Percentiles rank a stretch among this genome's conserved stretches.
phyloP scores from a whole-genome alignment of 495 filamentous ascomycete species.

The Penicillium bovifimosum region DNA sequence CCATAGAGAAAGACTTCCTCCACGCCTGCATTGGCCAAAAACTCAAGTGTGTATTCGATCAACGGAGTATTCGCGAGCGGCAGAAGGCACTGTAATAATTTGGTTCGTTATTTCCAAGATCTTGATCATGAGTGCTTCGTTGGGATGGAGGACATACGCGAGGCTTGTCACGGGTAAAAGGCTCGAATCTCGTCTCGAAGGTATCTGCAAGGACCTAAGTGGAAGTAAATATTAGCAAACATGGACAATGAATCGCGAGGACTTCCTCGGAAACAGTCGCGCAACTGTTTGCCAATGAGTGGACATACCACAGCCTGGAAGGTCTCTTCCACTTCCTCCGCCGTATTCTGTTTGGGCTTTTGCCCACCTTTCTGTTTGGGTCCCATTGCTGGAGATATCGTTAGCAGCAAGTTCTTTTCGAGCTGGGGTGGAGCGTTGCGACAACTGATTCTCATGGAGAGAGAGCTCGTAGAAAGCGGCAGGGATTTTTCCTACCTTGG shows the following conservation, averaged over 20 bases:
- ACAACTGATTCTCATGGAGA: neutral
- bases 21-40: slow-evolving; percentile 87
- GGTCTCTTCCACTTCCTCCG: slow-evolving; percentile 72
- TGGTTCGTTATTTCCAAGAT: neutral
- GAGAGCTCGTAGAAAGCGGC: neutral
- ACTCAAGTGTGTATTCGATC: slow-evolving; percentile 97
- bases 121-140: neutral
- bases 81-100: slow-evolving; percentile 68
- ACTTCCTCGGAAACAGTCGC: slow-evolving; percentile 4
- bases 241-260: neutral
- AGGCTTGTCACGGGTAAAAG: slow-evolving; percentile 83
- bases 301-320: slow-evolving; percentile 80
- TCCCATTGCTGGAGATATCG: slow-evolving; percentile 27
- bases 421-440: neutral
- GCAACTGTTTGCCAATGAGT: neutral
- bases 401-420: neutral
- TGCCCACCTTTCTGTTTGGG: slow-evolving; percentile 57
- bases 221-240: slow-evolving; percentile 10
- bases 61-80: slow-evolving; percentile 89
- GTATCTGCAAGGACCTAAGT: slow-evolving; percentile 77
- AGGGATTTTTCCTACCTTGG: slow-evolving; percentile 1
- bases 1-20: slow-evolving; percentile 90
- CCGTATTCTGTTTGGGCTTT: slow-evolving; percentile 54
- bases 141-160: slow-evolving; percentile 53
- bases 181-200: slow-evolving; percentile 84